Evolutionary conservation across 108 stramenopile species (phyloP).

Genomic region (Pseudonitzschia pungens): DNA sequence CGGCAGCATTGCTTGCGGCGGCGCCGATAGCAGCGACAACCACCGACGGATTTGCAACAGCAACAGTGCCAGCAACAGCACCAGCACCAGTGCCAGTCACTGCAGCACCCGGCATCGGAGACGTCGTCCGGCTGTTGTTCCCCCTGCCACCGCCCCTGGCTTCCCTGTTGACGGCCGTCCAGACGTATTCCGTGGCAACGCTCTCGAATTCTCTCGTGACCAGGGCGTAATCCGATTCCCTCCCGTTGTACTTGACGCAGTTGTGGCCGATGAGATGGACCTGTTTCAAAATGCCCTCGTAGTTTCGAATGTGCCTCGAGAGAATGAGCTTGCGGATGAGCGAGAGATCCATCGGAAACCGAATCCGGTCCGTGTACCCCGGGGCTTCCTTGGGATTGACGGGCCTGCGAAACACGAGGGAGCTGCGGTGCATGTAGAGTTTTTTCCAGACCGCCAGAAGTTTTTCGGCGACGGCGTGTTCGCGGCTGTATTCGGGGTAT

Average conservation of each 20-base stretch:
- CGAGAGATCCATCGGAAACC: conserved; percentile 76
- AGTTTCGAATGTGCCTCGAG: conserved; percentile 49
- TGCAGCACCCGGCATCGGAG: neutral
- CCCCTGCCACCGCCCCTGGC: neutral
- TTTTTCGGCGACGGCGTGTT: conserved; percentile 42
- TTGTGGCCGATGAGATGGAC: conserved; percentile 81
- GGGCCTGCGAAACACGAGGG: conserved; percentile 78
- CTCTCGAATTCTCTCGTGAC: conserved; percentile 71
- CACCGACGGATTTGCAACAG: neutral
- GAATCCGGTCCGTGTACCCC: conserved; percentile 75
- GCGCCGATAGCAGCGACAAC: neutral
- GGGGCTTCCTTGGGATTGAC: conserved; percentile 78
- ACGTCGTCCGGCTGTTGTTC: neutral
- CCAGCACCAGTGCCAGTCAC: neutral
- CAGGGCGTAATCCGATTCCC: conserved; percentile 75
- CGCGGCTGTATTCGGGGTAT: conserved; percentile 44
- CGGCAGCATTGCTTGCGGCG: neutral
- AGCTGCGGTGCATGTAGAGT: conserved; percentile 69
- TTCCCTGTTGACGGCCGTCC: conserved; percentile 24
- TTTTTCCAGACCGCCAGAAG: conserved; percentile 71
- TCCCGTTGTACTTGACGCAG: conserved; percentile 71
- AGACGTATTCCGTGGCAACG: conserved; percentile 30
- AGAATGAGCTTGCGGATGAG: conserved; percentile 77
- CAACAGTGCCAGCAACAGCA: too few relatives aligned
- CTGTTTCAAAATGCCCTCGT: conserved; percentile 50